phyloP scores from a whole-genome alignment of 257 asterid species.

The Jacaranda copaia region DNA sequence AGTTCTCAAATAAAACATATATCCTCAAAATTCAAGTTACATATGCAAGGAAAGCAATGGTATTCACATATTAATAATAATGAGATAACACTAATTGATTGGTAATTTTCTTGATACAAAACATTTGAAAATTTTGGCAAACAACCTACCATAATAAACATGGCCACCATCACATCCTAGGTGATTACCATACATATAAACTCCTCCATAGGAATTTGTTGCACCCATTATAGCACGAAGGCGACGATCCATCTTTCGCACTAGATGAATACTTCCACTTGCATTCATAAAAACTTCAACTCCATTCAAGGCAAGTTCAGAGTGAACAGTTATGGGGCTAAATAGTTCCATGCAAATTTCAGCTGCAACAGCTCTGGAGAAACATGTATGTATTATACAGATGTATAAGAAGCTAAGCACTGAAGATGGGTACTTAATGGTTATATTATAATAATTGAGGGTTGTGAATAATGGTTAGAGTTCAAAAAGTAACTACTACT shows the following conservation, averaged over 20 bases:
- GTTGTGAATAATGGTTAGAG: no score
- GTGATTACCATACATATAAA: conserved; percentile 85
- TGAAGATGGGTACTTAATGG: no score
- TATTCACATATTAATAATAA: background rate
- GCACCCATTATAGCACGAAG: conserved; percentile 74
- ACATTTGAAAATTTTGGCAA: background rate
- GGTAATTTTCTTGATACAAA: background rate
- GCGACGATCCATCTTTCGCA: conserved; percentile 65
- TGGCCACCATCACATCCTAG: conserved; percentile 88
- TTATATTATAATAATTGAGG: no score
- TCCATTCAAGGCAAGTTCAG: conserved; percentile 82
- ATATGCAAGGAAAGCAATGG: background rate
- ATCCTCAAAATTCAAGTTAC: conserved; percentile 15
- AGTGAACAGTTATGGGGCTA: conserved; percentile 67
- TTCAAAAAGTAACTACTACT: no score
- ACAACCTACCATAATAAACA: conserved; percentile 63
- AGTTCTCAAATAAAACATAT: conserved; percentile 25
- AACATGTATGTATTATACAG: no score
- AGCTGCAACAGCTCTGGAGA: conserved; percentile 77
- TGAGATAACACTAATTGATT: background rate
- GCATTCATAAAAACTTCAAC: conserved; percentile 92
- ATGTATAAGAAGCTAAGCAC: no score
- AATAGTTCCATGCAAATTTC: conserved; percentile 83
- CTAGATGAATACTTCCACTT: conserved; percentile 79
- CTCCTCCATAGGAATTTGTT: conserved; percentile 78